Evolutionary conservation across 768 basidiomycete species (phyloP).

Genomic region (Lenzites betulinus): DNA sequence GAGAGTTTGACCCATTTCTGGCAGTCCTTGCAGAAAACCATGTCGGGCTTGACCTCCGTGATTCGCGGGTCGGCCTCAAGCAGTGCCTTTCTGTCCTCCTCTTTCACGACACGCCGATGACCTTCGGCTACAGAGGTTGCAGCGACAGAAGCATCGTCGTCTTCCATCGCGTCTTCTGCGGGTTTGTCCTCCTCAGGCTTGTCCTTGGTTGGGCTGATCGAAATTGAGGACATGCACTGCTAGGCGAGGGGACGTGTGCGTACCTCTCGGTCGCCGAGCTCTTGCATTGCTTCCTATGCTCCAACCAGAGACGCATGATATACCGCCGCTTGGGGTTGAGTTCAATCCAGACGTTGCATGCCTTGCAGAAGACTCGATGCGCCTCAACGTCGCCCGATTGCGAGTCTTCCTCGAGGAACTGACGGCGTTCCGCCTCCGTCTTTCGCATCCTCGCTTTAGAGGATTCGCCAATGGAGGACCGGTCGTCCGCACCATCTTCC

Average conservation of each 20-base stretch:
- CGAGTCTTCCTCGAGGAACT: slow-evolving; percentile 64
- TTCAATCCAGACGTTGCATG: slow-evolving; percentile 58
- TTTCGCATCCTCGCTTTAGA: slow-evolving; percentile 43
- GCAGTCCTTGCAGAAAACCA: slow-evolving; percentile 62
- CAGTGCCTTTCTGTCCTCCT: slow-evolving; percentile 49
- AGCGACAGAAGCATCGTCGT: slow-evolving; percentile 31
- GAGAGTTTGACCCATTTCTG: slow-evolving; percentile 61
- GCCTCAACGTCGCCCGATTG: slow-evolving; percentile 58
- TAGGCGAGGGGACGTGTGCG: background rate
- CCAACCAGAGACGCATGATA: slow-evolving; percentile 61
- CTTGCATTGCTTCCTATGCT: slow-evolving; percentile 57
- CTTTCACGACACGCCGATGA: slow-evolving; percentile 30
- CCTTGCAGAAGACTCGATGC: slow-evolving; percentile 57
- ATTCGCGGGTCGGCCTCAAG: slow-evolving; percentile 57
- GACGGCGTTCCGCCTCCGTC: slow-evolving; percentile 61
- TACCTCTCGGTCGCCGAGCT: slow-evolving; percentile 11
- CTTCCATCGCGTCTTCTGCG: slow-evolving; percentile 26
- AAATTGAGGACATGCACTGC: background rate
- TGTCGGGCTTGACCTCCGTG: slow-evolving; percentile 50
- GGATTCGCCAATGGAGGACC: slow-evolving; percentile 57
- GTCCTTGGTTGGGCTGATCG: slow-evolving; percentile 8
- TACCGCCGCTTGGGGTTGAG: slow-evolving; percentile 60
- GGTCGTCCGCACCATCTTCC: slow-evolving; percentile 46
- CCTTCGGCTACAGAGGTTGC: slow-evolving; percentile 1
- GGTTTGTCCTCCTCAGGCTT: background rate